These are phyloP conservation scores for Magnusiomyces suaveolens DNA, from an alignment of 1,139 yeast species.

Conservation along the genomic window DNA sequence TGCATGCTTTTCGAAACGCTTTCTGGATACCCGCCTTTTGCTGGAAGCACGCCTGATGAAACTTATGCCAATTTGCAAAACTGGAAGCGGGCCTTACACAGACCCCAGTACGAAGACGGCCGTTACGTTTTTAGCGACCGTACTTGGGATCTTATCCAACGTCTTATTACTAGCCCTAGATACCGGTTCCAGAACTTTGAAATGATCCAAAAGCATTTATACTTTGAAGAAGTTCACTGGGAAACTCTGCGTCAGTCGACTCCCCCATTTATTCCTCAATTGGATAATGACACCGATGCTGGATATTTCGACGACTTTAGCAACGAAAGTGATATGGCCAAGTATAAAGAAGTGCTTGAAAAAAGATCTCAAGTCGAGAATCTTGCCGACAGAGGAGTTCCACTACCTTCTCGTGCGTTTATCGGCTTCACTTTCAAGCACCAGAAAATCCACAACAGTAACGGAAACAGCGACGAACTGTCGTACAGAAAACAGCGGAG, in stretches of 20 bases:
- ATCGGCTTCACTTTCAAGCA: conserved; percentile 97
- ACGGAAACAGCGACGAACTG: neutral
- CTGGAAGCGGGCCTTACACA: conserved; percentile 78
- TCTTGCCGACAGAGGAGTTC: conserved; percentile 54
- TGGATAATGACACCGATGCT: conserved; percentile 95
- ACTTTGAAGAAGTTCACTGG: conserved; percentile 82
- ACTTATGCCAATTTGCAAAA: conserved; percentile 88
- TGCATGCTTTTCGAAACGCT: conserved; percentile 89
- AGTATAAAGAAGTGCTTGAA: conserved; percentile 92
- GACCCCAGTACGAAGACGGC: conserved; percentile 91
- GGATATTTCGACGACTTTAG: conserved; percentile 98
- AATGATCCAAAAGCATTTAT: conserved; percentile 69
- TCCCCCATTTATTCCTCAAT: conserved; percentile 95
- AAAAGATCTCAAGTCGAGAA: conserved; percentile 79
- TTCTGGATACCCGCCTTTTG: conserved; percentile 94
- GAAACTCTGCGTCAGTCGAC: conserved; percentile 48
- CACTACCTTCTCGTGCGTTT: conserved; percentile 58
- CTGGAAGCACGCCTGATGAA: conserved; percentile 88
- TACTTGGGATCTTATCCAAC: conserved; percentile 81
- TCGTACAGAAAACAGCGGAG: conserved; percentile 7
- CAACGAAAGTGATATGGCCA: conserved; percentile 94
- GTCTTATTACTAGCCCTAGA: conserved; percentile 68
- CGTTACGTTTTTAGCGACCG: conserved; percentile 89
- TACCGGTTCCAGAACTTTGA: conserved; percentile 66
- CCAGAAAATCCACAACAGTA: conserved; percentile 23